These are phyloP conservation scores for Trametes sp. DNA, from an alignment of 1,284 basidiomycete species.

Conservation along the genomic window DNA sequence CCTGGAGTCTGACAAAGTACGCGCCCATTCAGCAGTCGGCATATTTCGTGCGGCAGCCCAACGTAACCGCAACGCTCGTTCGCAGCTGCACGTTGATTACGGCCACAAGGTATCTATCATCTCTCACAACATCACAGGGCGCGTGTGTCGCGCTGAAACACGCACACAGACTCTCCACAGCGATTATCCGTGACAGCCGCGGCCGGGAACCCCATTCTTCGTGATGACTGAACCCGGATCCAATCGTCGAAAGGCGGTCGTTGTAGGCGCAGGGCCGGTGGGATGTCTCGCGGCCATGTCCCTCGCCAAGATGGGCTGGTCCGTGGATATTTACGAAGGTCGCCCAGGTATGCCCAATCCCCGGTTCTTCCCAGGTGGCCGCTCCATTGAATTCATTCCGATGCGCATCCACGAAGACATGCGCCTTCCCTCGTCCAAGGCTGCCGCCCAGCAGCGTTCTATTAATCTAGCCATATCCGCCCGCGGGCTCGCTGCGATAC, in stretches of 20 bases:
- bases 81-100: not conserved
- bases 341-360: slow-evolving; percentile 69
- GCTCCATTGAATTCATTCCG: slow-evolving; percentile 23
- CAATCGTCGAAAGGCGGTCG: slow-evolving; percentile 54
- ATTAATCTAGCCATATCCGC: slow-evolving; percentile 98
- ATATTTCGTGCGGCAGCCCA: slow-evolving; percentile 8
- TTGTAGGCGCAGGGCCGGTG: slow-evolving; percentile 92
- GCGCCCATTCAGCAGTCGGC: slow-evolving; percentile 20
- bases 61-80: slow-evolving; percentile 1
- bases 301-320: slow-evolving; percentile 89
- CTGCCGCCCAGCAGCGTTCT: slow-evolving; percentile 75
- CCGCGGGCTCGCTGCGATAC: slow-evolving; percentile 88
- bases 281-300: slow-evolving; percentile 92
- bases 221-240: slow-evolving; percentile 21
- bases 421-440: slow-evolving; percentile 72
- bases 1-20: slow-evolving; percentile 20
- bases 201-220: slow-evolving; percentile 11
- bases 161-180: slow-evolving; percentile 19
- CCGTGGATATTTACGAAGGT: slow-evolving; percentile 89
- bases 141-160: slow-evolving; percentile 14
- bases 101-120: slow-evolving; percentile 13
- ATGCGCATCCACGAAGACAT: slow-evolving; percentile 57
- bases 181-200: slow-evolving; percentile 24
- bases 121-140: slow-evolving; percentile 3
- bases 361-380: slow-evolving; percentile 30